Base-by-base conservation (phyloP, 768 basidiomycete species). In the Suillus ampliporus region DNA sequence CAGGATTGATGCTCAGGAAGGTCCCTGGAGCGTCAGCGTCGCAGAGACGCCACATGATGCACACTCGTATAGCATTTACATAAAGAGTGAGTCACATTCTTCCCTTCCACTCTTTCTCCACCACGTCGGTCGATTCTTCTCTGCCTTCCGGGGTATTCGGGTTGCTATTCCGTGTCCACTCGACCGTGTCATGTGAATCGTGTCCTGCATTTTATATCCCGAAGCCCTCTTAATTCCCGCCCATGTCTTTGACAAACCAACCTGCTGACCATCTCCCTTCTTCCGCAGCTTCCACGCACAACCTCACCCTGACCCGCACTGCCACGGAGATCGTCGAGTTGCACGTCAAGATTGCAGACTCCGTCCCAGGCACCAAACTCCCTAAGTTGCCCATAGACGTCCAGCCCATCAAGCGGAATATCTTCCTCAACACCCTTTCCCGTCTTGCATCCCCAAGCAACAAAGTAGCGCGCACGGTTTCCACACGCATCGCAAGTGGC, bases 21-120 rank as follows among this genome's bases (percentile, higher is more conserved):
- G 90, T 15, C 91, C 87, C 26, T 95, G 94, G 94, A 87, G 87
- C 70, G 86, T 95, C 72, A 92, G 90, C 74, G 92, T 94, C 66
- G 94, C 94, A 65, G 91, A 94, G 80, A 89, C 87, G 58, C 90
- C 90, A 26, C 84, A 92, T 74, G 89, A 91, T 76, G 73, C 87
- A 51, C 80, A 82, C 66, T 75, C 74, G 61, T 95, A 89, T 80
- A 89, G 85, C 72, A 84, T 95, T 72, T 95, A 95, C 82, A 87
- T 95, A 78, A 95, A 94, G 84, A 95, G 93, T 94, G 77, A 82
- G 91, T 59, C 53, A 1, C 57, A 65, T 67, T n/a, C 64, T 53
- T 67, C 68, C 56, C 60, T 38, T 66, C 69, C 71, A 67, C 71
- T 63, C 61, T 63, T 71, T 65, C 61, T 65, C 68, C 67, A 64